Conservation (phyloP, 2,329 filamentous ascomycete genomes). For the Fusarium incarnatum region DNA sequence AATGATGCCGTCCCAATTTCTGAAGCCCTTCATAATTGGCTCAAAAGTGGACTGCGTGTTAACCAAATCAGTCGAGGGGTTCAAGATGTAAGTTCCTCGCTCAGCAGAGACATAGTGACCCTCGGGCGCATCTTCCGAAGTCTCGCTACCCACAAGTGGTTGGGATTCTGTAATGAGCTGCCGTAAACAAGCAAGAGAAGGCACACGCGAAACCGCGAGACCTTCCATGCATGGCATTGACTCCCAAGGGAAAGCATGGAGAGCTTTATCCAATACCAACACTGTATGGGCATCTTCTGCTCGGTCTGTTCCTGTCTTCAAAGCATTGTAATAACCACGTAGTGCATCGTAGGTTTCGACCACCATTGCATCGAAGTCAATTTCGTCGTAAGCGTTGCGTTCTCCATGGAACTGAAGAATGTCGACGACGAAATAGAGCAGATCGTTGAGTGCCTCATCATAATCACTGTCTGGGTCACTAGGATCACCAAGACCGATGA, state of each 20-base stretch:
- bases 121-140: conserved; percentile 29
- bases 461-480: conserved; percentile 76
- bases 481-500: conserved; percentile 84
- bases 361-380: conserved; percentile 93
- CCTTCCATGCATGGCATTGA: conserved; percentile 87
- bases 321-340: conserved; percentile 75
- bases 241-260: conserved; percentile 96
- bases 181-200: conserved; percentile 84
- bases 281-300: conserved; percentile 76
- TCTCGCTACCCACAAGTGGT: conserved; percentile 26
- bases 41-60: conserved; percentile 83
- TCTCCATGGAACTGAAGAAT: conserved; percentile 97
- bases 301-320: conserved; percentile 54
- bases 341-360: conserved; percentile 89
- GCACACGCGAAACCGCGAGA: conserved; percentile 85
- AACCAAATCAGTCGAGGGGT: conserved; percentile 85
- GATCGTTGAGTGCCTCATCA: conserved; percentile 89
- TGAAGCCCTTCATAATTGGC: conserved; percentile 70
- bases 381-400: conserved; percentile 95
- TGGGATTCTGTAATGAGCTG: conserved; percentile 73
- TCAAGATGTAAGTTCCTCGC: conserved; percentile 83
- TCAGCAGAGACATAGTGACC: conserved; percentile 67
- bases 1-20: conserved; percentile 77
- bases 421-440: conserved; percentile 96
- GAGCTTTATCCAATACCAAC: conserved; percentile 87